A percentile compares a stretch with the other conserved stretches of the same genome.
Evolutionary conservation across 2,329 filamentous ascomycete species (phyloP).

Genomic region (Xylariaceae sp.): DNA sequence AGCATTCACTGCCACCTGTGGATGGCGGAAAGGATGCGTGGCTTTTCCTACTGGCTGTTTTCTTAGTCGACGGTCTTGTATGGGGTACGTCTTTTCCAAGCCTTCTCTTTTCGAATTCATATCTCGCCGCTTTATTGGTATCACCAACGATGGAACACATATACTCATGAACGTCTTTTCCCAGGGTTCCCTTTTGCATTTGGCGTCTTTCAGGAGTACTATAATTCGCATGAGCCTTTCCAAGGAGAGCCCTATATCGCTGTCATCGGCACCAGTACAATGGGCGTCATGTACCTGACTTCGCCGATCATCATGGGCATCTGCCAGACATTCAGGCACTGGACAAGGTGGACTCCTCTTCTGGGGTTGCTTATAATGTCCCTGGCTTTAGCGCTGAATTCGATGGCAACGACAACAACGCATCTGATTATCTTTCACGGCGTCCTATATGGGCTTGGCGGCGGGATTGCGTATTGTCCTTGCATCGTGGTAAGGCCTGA

Average conservation of each 20-base stretch:
- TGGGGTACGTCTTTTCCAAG: slow-evolving; percentile 39
- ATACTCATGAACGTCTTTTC: slow-evolving; percentile 10
- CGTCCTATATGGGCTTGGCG: slow-evolving; percentile 55
- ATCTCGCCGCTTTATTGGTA: neutral
- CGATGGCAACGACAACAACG: slow-evolving; percentile 46
- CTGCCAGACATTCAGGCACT: slow-evolving; percentile 39
- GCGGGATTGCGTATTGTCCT: slow-evolving; percentile 50
- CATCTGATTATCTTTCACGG: slow-evolving; percentile 58
- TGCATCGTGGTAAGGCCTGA: slow-evolving; percentile 31
- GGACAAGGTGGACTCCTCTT: slow-evolving; percentile 39
- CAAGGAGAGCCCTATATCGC: slow-evolving; percentile 49
- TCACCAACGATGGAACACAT: neutral
- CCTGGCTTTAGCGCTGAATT: slow-evolving; percentile 46
- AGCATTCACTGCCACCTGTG: slow-evolving; percentile 25
- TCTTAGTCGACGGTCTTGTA: slow-evolving; percentile 48
- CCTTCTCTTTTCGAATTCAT: neutral
- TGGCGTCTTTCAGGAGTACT: slow-evolving; percentile 67
- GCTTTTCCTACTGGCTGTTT: slow-evolving; percentile 45
- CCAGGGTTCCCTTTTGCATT: slow-evolving; percentile 63
- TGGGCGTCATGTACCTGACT: slow-evolving; percentile 55
- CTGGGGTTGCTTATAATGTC: slow-evolving; percentile 47
- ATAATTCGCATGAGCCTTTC: slow-evolving; percentile 56
- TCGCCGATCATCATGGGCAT: slow-evolving; percentile 45
- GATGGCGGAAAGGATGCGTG: slow-evolving; percentile 31
- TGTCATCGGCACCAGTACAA: slow-evolving; percentile 59